Evolutionary conservation across 352 stramenopile species (phyloP), one percentile per base, ranked within the genome.

Genomic region (Phytophthora nicotianae): DNA sequence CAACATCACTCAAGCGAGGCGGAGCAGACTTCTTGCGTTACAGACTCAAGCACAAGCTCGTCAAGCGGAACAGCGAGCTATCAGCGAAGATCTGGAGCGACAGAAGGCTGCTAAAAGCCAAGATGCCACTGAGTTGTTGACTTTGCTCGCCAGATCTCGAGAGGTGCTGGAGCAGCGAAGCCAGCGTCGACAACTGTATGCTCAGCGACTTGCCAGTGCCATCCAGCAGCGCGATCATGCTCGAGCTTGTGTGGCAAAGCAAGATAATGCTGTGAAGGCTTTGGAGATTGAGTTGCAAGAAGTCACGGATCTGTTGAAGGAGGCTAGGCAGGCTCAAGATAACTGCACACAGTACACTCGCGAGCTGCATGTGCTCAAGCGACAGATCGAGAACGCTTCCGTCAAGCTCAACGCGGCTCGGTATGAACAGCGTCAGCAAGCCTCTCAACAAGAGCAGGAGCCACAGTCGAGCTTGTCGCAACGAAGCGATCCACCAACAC

Each of bases 321-420:
- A 81, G 52, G 75, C 77, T 17, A 65, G 45, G 13, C 54, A 75
- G 7, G 73, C 75, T 5, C 65, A 89, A 69, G 56, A 27, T 5
- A 45, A 78, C 13, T 89, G 77, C 23, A 32, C 38, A 13, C 43
- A 59, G 2, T 51, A 68, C 17, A 65, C 62, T 16, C 58, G 59
- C 13, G 65, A 76, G 16, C 40, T 86, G 37, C 72, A 81, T 2
- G 21, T 74, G 16, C 32, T 81, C 46, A 86, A 89, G 48, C 60
- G 75, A 17, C 70, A 89, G 35, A 82, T 85, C 9, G 75, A 89
- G 58, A 81, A 81, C 37, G 61, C 65, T 7, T 74, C 64, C 4
- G 65, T 89, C 23, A 80, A 76, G 40, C 48, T 86, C 50, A 87
- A 84, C 14, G 70, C 70, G 3, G 24, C 76, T 57, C 55, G 56